These are phyloP conservation scores for Sugiyamaella boreocaroliniensis DNA, from an alignment of 805 yeast species.

Conservation along the genomic window DNA sequence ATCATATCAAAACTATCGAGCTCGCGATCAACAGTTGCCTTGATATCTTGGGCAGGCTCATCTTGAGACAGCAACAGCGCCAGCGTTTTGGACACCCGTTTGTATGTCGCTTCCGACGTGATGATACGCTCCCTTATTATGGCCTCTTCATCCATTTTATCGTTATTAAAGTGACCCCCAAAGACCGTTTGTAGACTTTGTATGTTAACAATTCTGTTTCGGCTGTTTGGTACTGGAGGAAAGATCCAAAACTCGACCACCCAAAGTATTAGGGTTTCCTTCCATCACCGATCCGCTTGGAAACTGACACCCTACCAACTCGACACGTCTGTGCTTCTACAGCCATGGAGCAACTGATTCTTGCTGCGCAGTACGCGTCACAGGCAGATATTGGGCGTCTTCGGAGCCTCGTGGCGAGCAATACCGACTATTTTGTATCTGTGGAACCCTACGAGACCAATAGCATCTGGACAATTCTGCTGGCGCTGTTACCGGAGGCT, in stretches of 20 bases:
- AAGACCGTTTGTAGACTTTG: too few relatives aligned
- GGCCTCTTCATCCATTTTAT: slow-evolving; percentile 14
- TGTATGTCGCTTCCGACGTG: slow-evolving; percentile 16
- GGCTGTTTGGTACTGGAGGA: too few relatives aligned
- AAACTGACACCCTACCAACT: background rate
- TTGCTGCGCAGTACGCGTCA: slow-evolving; percentile 14
- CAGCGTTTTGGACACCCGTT: slow-evolving; percentile 12
- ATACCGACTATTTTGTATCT: slow-evolving; percentile 11
- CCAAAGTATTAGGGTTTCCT: background rate
- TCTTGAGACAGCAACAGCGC: slow-evolving; percentile 4
- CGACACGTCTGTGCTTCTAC: background rate
- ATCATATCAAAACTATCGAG: slow-evolving; percentile 13
- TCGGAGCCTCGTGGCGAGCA: slow-evolving; percentile 2
- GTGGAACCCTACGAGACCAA: slow-evolving; percentile 17
- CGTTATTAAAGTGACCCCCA: too few relatives aligned
- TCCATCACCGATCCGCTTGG: background rate
- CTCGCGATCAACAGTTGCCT: slow-evolving; percentile 11
- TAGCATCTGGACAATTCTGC: slow-evolving; percentile 26
- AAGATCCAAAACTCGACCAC: too few relatives aligned
- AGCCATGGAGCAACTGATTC: slow-evolving; percentile 7
- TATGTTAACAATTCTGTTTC: too few relatives aligned
- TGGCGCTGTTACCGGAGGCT: slow-evolving; percentile 29
- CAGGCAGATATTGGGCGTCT: slow-evolving; percentile 9
- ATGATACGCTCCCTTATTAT: slow-evolving; percentile 20
- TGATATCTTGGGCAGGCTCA: background rate